A percentile compares a stretch with the other conserved stretches of the same genome.
phyloP scores from a whole-genome alignment of 805 yeast genomes.

The Lipomyces sp. region DNA sequence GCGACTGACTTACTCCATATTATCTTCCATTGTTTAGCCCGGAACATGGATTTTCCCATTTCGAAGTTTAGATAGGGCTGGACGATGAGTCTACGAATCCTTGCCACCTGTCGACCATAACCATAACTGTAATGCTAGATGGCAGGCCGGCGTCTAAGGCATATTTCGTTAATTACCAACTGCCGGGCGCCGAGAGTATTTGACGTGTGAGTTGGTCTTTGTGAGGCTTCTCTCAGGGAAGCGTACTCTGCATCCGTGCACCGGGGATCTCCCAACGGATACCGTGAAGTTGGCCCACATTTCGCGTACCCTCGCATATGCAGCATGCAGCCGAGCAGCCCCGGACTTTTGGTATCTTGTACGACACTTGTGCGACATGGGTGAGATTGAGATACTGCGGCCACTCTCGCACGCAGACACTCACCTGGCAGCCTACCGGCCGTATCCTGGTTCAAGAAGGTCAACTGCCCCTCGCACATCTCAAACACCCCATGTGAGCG shows the following conservation, averaged over 20 bases:
- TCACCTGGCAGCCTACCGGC: not conserved
- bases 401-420: too few relatives aligned
- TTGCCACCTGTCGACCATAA: not conserved
- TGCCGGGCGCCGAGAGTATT: constrained; percentile 1
- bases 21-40: too few relatives aligned
- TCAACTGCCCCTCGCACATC: not conserved
- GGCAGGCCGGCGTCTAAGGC: not conserved
- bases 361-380: too few relatives aligned
- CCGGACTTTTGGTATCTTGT: not conserved
- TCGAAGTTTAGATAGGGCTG: not conserved
- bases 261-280: not conserved
- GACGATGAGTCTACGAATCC: not conserved
- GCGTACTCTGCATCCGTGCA: not conserved
- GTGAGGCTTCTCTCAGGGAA: not conserved
- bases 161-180: not conserved
- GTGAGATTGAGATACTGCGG: too few relatives aligned
- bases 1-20: too few relatives aligned
- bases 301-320: not conserved
- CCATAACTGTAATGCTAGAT: not conserved
- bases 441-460: not conserved
- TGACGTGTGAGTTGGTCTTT: not conserved
- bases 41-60: not conserved
- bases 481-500: constrained; percentile 1
- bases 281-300: not conserved
- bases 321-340: not conserved